Evolutionary conservation across 352 stramenopile genomes (phyloP).

Genomic region (Pythium aristosporum): DNA sequence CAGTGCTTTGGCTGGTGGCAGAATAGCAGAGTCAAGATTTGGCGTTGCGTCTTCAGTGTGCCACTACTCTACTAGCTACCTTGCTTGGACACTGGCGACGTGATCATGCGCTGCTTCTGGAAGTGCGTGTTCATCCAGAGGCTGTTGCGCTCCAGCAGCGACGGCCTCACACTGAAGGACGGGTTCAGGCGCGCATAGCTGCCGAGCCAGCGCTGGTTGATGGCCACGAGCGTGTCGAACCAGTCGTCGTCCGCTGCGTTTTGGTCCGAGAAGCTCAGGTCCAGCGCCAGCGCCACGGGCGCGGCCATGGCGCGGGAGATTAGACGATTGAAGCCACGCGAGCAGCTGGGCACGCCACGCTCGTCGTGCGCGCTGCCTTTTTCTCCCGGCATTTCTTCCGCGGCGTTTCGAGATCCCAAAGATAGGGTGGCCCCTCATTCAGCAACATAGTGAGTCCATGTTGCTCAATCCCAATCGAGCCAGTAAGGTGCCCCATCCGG

Average conservation of each 20-base stretch:
- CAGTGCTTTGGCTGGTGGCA: constrained; percentile 44
- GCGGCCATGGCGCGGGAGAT: background rate
- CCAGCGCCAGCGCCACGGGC: constrained; percentile 32
- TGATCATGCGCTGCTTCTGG: constrained; percentile 76
- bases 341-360: background rate
- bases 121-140: constrained; percentile 85
- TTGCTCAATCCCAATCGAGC: constrained; percentile 23
- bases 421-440: constrained; percentile 21
- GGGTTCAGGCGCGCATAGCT: constrained; percentile 58
- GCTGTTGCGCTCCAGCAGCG: constrained; percentile 63
- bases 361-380: background rate
- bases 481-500: constrained; percentile 20
- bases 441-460: constrained; percentile 12
- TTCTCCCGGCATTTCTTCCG: background rate
- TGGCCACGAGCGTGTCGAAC: constrained; percentile 52
- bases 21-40: background rate
- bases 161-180: constrained; percentile 49
- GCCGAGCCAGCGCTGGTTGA: constrained; percentile 67
- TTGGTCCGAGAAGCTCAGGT: constrained; percentile 41
- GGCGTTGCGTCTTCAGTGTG: background rate
- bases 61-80: constrained; percentile 20
- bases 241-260: constrained; percentile 31
- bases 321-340: background rate
- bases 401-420: constrained; percentile 29
- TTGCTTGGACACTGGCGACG: constrained; percentile 51